A percentile compares a stretch with the other conserved stretches of the same genome.
These are phyloP conservation scores for Bothriochloa decipiens DNA, from an alignment of 176 grass and related monocot genomes.

Conservation along the genomic window DNA sequence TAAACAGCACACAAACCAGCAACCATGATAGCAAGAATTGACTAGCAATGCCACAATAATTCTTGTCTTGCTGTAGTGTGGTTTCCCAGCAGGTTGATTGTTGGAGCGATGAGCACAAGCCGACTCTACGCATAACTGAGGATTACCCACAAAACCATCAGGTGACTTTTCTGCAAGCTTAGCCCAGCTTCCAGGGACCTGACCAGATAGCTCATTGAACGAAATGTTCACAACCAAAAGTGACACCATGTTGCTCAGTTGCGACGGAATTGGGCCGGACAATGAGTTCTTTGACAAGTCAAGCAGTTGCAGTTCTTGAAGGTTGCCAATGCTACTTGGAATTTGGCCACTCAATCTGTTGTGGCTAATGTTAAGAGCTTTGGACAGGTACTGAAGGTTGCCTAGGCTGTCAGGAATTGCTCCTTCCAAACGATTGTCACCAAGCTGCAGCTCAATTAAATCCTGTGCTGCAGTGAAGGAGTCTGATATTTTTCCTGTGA, in stretches of 20 bases:
- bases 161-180: slow-evolving; percentile 44
- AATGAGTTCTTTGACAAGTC: slow-evolving; percentile 61
- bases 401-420: slow-evolving; percentile 50
- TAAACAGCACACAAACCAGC: slow-evolving; percentile 35
- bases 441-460: slow-evolving; percentile 64
- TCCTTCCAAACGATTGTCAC: slow-evolving; percentile 59
- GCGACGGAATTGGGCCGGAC: slow-evolving; percentile 50
- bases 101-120: not conserved
- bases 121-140: slow-evolving; percentile 35
- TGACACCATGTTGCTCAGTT: slow-evolving; percentile 57
- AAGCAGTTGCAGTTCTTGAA: slow-evolving; percentile 59
- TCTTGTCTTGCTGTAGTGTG: not conserved
- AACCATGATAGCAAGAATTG: not conserved
- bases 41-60: slow-evolving; percentile 11
- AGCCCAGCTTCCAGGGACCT: slow-evolving; percentile 37
- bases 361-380: slow-evolving; percentile 57
- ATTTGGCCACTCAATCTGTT: slow-evolving; percentile 56
- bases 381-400: slow-evolving; percentile 61
- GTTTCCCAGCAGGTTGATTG: not conserved
- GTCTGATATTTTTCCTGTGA: slow-evolving; percentile 53
- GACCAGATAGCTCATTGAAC: slow-evolving; percentile 53
- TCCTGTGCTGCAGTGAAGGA: slow-evolving; percentile 44
- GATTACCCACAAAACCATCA: slow-evolving; percentile 46
- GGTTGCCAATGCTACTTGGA: slow-evolving; percentile 57
- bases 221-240: slow-evolving; percentile 62